A percentile compares a stretch with the other conserved stretches of the same genome.
phyloP scores from a whole-genome alignment of 768 basidiomycete species.

The Pleurotus platypus region DNA sequence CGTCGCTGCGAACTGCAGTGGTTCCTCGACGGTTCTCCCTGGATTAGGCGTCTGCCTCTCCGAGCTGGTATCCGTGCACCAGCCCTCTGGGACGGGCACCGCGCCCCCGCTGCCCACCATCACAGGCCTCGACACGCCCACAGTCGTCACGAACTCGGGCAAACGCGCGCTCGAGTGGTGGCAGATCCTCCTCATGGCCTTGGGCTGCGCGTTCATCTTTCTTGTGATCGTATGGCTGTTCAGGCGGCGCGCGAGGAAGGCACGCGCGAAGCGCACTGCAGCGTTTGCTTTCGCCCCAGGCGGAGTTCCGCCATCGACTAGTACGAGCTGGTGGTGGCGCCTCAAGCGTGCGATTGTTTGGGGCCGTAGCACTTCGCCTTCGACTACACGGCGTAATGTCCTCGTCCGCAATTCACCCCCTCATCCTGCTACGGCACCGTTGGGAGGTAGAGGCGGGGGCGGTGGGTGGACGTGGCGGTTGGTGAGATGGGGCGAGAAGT shows the following conservation, averaged over 20 bases:
- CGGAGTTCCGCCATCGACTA: conserved; percentile 24
- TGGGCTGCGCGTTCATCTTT: conserved; percentile 77
- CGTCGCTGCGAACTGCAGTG: conserved; percentile 37
- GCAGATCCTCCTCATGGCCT: conserved; percentile 79
- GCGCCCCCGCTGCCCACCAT: conserved; percentile 46
- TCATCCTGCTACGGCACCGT: not conserved
- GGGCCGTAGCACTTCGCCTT: conserved; percentile 33
- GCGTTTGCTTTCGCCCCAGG: conserved; percentile 53
- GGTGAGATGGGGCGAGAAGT: conserved; percentile 48
- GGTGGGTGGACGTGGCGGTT: conserved; percentile 53
- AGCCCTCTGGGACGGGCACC: conserved; percentile 42
- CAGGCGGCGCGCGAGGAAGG: conserved; percentile 64
- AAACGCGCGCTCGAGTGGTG: conserved; percentile 61
- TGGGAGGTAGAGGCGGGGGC: conserved; percentile 21
- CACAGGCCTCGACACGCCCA: conserved; percentile 53
- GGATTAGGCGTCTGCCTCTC: conserved; percentile 67
- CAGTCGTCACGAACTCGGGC: conserved; percentile 16
- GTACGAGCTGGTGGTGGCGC: conserved; percentile 47
- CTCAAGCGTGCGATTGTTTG: conserved; percentile 30
- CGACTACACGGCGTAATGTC: conserved; percentile 33
- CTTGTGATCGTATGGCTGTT: conserved; percentile 60
- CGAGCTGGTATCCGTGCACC: conserved; percentile 58
- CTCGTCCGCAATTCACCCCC: conserved; percentile 31
- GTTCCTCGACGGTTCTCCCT: conserved; percentile 34
- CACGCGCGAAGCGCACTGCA: conserved; percentile 63